Evolutionary conservation across 2,329 filamentous ascomycete species (phyloP).

Genomic region (Dichotomopilus funicola): DNA sequence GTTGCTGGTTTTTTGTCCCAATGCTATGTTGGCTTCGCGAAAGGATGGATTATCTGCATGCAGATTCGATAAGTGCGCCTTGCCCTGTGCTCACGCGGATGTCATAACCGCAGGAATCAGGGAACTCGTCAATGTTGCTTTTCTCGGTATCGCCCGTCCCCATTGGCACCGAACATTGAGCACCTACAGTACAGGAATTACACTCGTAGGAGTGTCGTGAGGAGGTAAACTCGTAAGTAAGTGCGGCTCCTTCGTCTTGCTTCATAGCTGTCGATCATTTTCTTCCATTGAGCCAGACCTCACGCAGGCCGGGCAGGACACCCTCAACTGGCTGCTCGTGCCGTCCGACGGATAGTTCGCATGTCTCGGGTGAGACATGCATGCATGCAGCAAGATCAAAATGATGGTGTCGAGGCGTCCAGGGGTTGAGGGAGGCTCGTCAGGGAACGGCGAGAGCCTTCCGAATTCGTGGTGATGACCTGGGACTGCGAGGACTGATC

Average conservation of each 20-base stretch:
- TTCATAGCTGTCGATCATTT: background rate
- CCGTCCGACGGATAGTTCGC: constrained; percentile 20
- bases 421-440: background rate
- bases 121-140: constrained; percentile 2
- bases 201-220: no score
- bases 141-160: no score
- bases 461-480: background rate
- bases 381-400: constrained; percentile 13
- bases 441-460: background rate
- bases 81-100: constrained; percentile 8
- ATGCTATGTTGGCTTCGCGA: no score
- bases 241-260: background rate
- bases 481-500: no score
- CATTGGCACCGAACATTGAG: no score
- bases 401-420: constrained; percentile 1
- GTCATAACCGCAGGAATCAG: background rate
- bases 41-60: background rate
- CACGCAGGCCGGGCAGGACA: constrained; percentile 1
- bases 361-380: constrained; percentile 20
- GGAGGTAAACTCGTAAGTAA: background rate
- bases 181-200: no score
- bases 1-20: no score
- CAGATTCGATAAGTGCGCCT: constrained; percentile 13
- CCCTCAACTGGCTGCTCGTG: constrained; percentile 4
- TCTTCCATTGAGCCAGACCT: background rate